A percentile compares a stretch with the other conserved stretches of the same genome.
These are phyloP conservation scores for Morella rubra DNA, from an alignment of 306 rosid species.

Conservation along the genomic window DNA sequence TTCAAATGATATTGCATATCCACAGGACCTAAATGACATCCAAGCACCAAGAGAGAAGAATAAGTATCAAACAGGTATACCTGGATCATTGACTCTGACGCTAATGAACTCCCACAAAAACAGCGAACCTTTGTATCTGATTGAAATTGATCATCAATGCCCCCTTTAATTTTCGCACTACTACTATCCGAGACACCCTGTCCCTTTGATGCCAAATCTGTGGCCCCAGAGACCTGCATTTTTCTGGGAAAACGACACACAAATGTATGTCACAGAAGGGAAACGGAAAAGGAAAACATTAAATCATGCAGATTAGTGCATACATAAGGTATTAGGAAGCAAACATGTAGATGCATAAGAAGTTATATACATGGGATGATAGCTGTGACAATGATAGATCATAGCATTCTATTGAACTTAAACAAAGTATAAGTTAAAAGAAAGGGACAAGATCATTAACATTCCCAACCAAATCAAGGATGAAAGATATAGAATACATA, in stretches of 20 bases:
- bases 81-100: slow-evolving; percentile 84
- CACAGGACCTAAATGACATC: slow-evolving; percentile 3
- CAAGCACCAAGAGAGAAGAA: slow-evolving; percentile 20
- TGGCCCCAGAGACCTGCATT: slow-evolving; percentile 93
- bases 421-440: background rate
- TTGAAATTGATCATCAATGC: slow-evolving; percentile 70
- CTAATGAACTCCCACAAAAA: slow-evolving; percentile 79
- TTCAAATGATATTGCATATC: slow-evolving; percentile 1
- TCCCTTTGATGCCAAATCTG: slow-evolving; percentile 87
- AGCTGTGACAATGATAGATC: background rate
- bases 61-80: slow-evolving; percentile 35
- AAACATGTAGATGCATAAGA: background rate
- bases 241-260: slow-evolving; percentile 55
- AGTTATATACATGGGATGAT: background rate
- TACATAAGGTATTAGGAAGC: background rate
- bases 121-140: slow-evolving; percentile 76
- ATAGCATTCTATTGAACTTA: slow-evolving; percentile 7
- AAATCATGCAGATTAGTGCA: background rate
- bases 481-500: slow-evolving; percentile 5
- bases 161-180: slow-evolving; percentile 75
- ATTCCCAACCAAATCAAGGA: background rate
- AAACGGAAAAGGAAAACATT: background rate
- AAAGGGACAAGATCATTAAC: background rate
- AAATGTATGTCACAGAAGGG: slow-evolving; percentile 1
- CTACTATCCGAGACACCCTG: slow-evolving; percentile 81